Conservation (phyloP, 163 green algal species). For the Chloromonas sp. region DNA sequence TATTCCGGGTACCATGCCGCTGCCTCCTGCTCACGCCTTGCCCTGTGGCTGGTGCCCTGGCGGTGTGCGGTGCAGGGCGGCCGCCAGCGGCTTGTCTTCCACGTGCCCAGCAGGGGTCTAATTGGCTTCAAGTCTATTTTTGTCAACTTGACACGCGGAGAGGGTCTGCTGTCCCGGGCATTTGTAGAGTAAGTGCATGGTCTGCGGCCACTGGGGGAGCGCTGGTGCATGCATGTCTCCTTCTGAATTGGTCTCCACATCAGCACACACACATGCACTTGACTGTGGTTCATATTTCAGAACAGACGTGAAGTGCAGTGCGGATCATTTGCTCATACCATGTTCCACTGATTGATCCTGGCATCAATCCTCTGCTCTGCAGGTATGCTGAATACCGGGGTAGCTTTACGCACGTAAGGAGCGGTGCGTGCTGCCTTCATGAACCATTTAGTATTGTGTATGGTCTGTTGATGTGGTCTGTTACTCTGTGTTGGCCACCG, state of each 20-base stretch:
- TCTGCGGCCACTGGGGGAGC: not conserved
- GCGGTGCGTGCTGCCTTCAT: not conserved
- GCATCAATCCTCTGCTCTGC: no score
- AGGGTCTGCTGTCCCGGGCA: slow-evolving; percentile 71
- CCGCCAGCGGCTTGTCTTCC: slow-evolving; percentile 73
- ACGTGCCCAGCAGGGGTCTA: slow-evolving; percentile 39
- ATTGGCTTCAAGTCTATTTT: slow-evolving; percentile 59
- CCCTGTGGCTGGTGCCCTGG: not conserved
- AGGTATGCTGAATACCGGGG: not conserved
- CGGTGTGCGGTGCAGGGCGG: not conserved
- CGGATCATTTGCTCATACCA: not conserved
- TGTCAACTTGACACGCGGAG: slow-evolving; percentile 51
- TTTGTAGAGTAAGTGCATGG: slow-evolving; percentile 41
- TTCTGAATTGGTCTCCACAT: no score
- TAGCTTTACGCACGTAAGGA: not conserved
- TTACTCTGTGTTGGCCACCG: no score
- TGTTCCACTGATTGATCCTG: not conserved
- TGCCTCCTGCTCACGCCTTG: not conserved
- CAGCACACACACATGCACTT: no score
- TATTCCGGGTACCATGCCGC: not conserved
- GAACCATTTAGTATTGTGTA: no score
- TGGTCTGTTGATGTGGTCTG: no score
- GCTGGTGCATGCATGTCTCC: not conserved
- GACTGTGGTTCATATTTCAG: not conserved
- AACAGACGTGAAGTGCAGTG: not conserved